phyloP scores from a whole-genome alignment of 495 filamentous ascomycete genomes.

The Lindgomyces ingoldianus region DNA sequence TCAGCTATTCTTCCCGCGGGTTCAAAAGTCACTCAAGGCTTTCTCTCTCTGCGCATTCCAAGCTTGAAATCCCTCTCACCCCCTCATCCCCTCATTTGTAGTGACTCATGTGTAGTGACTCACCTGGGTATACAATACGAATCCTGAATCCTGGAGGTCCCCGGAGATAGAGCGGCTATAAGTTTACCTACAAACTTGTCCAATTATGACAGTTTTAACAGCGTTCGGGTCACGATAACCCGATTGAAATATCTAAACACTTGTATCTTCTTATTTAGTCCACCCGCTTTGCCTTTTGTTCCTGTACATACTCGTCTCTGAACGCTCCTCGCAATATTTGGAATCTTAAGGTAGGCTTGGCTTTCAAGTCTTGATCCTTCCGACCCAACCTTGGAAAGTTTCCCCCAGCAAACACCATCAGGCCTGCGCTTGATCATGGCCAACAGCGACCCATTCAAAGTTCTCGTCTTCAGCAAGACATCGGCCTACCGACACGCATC shows the following conservation, averaged over 20 bases:
- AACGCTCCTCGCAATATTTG: no score
- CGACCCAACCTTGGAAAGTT: background rate
- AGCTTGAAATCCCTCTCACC: no score
- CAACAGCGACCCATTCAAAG: background rate
- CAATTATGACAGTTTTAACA: background rate
- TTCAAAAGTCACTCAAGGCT: background rate
- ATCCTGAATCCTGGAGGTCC: background rate
- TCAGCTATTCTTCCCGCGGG: background rate
- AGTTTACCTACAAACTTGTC: background rate
- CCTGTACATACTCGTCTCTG: no score
- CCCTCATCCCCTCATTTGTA: background rate
- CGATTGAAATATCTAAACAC: background rate
- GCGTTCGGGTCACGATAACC: background rate
- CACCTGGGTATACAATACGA: no score
- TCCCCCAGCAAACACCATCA: background rate
- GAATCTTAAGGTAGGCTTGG: no score
- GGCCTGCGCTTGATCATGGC: background rate
- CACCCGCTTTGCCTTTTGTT: no score
- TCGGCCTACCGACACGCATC: conserved; percentile 7
- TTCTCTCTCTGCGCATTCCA: no score
- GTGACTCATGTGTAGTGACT: background rate
- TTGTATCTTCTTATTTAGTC: background rate
- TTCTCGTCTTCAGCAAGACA: conserved; percentile 15
- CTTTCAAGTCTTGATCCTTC: background rate
- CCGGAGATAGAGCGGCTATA: background rate